phyloP scores from a whole-genome alignment of 345 rosid species.

The Eucalyptus camaldulensis region DNA sequence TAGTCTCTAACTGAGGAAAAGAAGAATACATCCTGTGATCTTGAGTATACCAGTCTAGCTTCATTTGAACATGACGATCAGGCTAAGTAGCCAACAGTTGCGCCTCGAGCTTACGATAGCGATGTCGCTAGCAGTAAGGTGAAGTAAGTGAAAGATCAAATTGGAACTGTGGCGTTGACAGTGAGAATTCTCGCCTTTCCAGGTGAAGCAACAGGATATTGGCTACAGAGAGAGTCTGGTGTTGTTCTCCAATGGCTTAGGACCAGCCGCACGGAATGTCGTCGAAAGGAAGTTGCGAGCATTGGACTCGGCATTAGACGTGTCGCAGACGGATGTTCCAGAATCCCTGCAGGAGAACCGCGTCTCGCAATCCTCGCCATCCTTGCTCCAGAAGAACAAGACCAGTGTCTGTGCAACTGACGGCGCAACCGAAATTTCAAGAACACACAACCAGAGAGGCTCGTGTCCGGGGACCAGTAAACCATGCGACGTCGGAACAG shows the following conservation, averaged over 20 bases:
- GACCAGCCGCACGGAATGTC: slow-evolving; percentile 30
- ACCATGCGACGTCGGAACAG: not conserved
- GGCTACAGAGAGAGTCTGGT: slow-evolving; percentile 25
- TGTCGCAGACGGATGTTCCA: not conserved
- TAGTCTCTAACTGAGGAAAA: not conserved
- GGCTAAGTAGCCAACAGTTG: not conserved
- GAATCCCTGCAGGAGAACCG: not conserved
- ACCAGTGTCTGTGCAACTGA: not conserved
- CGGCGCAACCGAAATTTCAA: not conserved
- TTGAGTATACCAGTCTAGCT: not conserved
- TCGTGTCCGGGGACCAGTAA: not conserved
- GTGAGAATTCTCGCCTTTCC: not conserved
- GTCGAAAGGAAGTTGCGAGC: slow-evolving; percentile 18
- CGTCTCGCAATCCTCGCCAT: not conserved
- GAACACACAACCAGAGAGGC: not conserved
- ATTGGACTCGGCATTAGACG: not conserved
- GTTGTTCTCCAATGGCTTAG: slow-evolving; percentile 35
- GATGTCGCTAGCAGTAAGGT: not conserved
- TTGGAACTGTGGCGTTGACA: not conserved
- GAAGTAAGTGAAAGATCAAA: not conserved
- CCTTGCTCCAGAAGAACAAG: not conserved
- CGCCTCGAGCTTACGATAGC: not conserved
- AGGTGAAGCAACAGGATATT: slow-evolving; percentile 21
- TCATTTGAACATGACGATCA: not conserved
- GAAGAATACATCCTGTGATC: not conserved